These are phyloP conservation scores for Amniculicola lignicola DNA, from an alignment of 495 filamentous ascomycete species.

Conservation along the genomic window DNA sequence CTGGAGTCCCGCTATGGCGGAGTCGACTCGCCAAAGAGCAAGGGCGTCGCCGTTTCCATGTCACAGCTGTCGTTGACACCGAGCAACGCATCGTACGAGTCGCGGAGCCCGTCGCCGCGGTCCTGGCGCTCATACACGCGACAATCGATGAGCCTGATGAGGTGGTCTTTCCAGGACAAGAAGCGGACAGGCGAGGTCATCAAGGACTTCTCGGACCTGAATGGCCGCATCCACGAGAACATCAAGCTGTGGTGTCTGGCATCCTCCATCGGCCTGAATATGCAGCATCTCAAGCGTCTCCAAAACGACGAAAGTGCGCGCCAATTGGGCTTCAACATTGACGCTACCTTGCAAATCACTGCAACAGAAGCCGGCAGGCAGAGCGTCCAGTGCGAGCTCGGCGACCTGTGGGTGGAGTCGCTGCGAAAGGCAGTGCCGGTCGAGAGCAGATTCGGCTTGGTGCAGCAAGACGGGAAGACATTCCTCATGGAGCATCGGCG, in stretches of 20 bases:
- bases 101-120: background rate
- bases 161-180: constrained; percentile 41
- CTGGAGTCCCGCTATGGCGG: constrained; percentile 10
- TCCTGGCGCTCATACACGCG: background rate
- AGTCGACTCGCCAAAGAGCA: background rate
- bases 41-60: background rate
- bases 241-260: constrained; percentile 38
- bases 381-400: constrained; percentile 23
- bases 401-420: background rate
- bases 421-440: background rate
- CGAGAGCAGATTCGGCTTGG: background rate
- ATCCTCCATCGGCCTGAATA: constrained; percentile 30
- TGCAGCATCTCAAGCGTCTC: constrained; percentile 34
- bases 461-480: background rate
- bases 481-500: constrained; percentile 5
- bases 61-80: background rate
- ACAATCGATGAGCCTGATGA: constrained; percentile 47
- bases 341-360: constrained; percentile 35
- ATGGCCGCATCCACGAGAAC: constrained; percentile 35
- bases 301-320: constrained; percentile 30
- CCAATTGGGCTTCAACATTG: constrained; percentile 18
- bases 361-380: constrained; percentile 15
- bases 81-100: background rate
- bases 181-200: constrained; percentile 35
- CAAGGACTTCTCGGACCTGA: constrained; percentile 35